phyloP scores from a whole-genome alignment of 2,329 filamentous ascomycete genomes.

The Sclerotinia borealis region DNA sequence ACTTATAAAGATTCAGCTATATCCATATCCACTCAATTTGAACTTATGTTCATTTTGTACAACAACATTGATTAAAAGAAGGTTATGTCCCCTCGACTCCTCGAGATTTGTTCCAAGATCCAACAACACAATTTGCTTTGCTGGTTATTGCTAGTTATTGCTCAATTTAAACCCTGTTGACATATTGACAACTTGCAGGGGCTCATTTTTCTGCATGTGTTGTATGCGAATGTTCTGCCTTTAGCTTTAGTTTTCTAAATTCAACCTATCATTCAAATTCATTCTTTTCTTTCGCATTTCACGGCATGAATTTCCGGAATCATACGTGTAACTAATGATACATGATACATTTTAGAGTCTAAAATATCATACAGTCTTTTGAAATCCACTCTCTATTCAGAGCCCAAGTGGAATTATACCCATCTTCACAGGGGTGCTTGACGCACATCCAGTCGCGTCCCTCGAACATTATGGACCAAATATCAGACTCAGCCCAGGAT shows the following conservation, averaged over 20 bases:
- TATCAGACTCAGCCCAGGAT: constrained; percentile 9
- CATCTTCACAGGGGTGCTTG: constrained; percentile 14
- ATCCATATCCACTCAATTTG: not conserved
- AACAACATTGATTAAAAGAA: not conserved
- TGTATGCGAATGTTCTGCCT: constrained; percentile 3
- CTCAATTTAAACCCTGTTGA: constrained; percentile 7
- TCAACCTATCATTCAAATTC: constrained; percentile 7
- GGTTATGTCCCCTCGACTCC: not conserved
- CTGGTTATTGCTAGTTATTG: constrained; percentile 1
- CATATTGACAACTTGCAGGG: constrained; percentile 7
- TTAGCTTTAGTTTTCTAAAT: not conserved
- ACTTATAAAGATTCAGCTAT: constrained; percentile 2
- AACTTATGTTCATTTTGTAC: not conserved
- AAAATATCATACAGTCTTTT: not conserved
- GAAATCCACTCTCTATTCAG: not conserved
- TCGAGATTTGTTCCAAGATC: constrained; percentile 3
- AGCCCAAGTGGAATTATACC: not conserved
- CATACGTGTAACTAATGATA: constrained; percentile 9
- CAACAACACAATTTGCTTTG: constrained; percentile 3
- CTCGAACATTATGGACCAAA: constrained; percentile 9
- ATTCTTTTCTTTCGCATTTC: constrained; percentile 4
- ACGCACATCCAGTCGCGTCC: constrained; percentile 5
- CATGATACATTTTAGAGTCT: not conserved
- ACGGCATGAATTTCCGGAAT: not conserved
- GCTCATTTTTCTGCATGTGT: constrained; percentile 12